Conservation (phyloP, 305 asterid species). For the Caryopteris hybrid region DNA sequence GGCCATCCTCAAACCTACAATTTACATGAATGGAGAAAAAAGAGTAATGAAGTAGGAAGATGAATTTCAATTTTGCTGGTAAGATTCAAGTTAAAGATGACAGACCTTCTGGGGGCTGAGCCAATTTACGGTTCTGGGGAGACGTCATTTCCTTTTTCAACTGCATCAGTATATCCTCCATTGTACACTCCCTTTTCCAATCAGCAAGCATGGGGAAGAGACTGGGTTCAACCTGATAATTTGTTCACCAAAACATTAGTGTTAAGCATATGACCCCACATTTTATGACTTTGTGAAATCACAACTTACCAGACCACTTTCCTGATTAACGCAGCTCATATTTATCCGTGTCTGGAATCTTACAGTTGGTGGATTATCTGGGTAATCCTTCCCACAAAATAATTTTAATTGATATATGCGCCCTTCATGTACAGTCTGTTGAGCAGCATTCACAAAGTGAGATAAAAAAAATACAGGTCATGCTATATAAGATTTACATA, state of each 20-base stretch:
- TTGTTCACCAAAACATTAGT: slow-evolving; percentile 1
- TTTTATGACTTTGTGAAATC: not conserved
- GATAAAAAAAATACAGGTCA: not conserved
- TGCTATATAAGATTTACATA: not conserved
- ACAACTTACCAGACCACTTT: slow-evolving; percentile 66
- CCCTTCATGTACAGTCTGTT: slow-evolving; percentile 86
- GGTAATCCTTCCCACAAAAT: slow-evolving; percentile 79
- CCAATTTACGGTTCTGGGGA: slow-evolving; percentile 73
- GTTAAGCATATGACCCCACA: not conserved
- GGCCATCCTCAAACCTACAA: not conserved
- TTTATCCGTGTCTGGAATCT: slow-evolving; percentile 72
- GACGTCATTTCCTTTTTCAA: slow-evolving; percentile 82
- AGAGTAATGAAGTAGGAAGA: too few relatives aligned
- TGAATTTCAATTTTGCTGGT: not conserved
- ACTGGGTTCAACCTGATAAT: slow-evolving; percentile 62
- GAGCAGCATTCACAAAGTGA: slow-evolving; percentile 17
- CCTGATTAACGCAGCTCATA: slow-evolving; percentile 73
- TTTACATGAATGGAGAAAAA: not conserved
- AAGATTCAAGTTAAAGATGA: not conserved
- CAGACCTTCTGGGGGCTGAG: slow-evolving; percentile 74
- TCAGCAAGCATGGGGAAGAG: slow-evolving; percentile 68
- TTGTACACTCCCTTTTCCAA: slow-evolving; percentile 75
- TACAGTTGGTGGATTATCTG: slow-evolving; percentile 71
- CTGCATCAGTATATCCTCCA: slow-evolving; percentile 77
- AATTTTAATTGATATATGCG: slow-evolving; percentile 76